Evolutionary conservation across 2,329 filamentous ascomycete genomes (phyloP).

Genomic region (Sphaceloma murrayae): DNA sequence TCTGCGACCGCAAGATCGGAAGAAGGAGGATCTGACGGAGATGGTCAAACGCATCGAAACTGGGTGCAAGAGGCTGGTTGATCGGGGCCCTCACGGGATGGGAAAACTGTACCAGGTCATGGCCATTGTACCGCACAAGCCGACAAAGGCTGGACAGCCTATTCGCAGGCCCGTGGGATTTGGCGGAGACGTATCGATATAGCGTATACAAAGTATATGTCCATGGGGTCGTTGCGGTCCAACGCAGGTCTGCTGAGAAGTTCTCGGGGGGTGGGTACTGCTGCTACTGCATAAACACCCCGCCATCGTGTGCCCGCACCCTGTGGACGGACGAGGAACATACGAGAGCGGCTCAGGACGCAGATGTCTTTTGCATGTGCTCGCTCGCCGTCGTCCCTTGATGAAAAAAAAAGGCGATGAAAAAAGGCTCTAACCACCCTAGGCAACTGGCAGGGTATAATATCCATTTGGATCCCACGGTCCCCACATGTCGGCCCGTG

Average conservation of each 20-base stretch:
- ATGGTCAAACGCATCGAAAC: conserved; percentile 55
- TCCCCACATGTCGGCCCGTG: conserved; percentile 10
- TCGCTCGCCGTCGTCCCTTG: no score
- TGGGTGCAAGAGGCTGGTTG: conserved; percentile 75
- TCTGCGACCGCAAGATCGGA: conserved; percentile 28
- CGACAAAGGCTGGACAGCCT: conserved; percentile 52
- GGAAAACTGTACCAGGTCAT: conserved; percentile 89
- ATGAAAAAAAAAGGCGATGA: neutral
- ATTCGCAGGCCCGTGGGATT: conserved; percentile 78
- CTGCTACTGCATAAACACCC: neutral
- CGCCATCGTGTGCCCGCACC: no score
- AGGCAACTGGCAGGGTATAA: no score
- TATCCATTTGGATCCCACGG: no score
- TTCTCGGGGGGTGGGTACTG: no score
- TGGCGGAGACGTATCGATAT: conserved; percentile 52
- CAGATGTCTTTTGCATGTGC: no score
- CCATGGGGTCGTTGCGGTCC: no score
- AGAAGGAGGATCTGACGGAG: conserved; percentile 34
- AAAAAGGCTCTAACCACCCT: conserved; percentile 7
- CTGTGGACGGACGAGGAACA: no score
- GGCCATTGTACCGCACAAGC: conserved; percentile 62
- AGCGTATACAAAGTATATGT: neutral
- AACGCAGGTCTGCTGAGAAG: no score
- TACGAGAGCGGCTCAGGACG: no score
- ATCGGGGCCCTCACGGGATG: conserved; percentile 76